Evolutionary conservation across 2,329 filamentous ascomycete species (phyloP), one percentile per base, ranked within the genome.

Genomic region (Pezicula carpinea): DNA sequence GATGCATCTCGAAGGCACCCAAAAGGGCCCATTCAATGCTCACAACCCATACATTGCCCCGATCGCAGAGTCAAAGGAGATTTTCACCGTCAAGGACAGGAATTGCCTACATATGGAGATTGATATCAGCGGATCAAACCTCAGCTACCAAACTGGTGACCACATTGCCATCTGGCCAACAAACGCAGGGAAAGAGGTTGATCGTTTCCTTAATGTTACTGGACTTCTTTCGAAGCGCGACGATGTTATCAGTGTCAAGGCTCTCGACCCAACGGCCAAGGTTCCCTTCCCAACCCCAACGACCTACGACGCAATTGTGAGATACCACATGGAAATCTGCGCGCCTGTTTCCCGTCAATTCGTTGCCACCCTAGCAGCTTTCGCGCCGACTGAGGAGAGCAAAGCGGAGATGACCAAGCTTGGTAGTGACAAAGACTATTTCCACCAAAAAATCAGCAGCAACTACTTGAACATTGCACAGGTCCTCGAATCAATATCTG

Each of bases 61-160:
- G 23, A 95, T 99, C 59, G 79, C 77, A 62, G 88, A 95, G 65
- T 96, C 93, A n/a, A 77, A 77, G 57, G 93, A 99, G 70, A 67
- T 99, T 11, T 99, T 99, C 73, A 84, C 77, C 43, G 85, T 87
- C 68, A 89, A 90, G 68, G 88, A 90, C 63, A 80, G 95, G 52
- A 96, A 97, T 75, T 99, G 93, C 65, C 75, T 99, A 56, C 95
- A 99, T 69, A 83, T 97, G 79, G 95, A 99, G 68, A 82, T 99
- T 54, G 89, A 95, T 64, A 81, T 99, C 59, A 86, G 84, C 61
- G 88, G 82, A 58, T 96, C 91, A 44, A 95, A 95, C 66, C 75
- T 99, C 53, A 82, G 79, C 38, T 99, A 99, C 74, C 89, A 95
- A 60, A 99, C 93, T 44, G 93, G 93, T 66, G 95, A 99, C 65